Conservation (phyloP, 106 monocot genomes). For the Platanthera zijinensis region DNA sequence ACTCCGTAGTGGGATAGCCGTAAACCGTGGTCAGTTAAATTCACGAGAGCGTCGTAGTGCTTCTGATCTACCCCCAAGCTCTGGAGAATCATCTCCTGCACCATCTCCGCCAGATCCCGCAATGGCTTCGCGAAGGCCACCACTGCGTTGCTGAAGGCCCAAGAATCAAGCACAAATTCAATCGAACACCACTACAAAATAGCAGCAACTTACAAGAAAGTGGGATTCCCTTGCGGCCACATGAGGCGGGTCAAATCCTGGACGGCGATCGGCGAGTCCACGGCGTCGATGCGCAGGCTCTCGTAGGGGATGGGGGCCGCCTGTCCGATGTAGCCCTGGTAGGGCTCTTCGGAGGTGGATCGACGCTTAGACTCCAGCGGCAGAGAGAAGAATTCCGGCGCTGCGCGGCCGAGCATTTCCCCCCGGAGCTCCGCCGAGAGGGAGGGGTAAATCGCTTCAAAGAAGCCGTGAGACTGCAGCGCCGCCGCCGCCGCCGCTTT, state of each 20-base stretch:
- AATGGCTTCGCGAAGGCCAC: too few species aligned
- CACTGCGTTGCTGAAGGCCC: too few species aligned
- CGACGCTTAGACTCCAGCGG: slow-evolving; percentile 30
- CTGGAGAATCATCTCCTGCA: too few species aligned
- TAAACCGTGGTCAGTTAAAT: too few species aligned
- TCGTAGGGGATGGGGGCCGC: slow-evolving; percentile 15
- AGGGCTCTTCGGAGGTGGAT: slow-evolving; percentile 10
- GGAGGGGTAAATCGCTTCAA: slow-evolving; percentile 26
- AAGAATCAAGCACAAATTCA: too few species aligned
- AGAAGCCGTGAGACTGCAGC: slow-evolving; percentile 26
- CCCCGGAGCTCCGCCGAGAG: slow-evolving; percentile 17
- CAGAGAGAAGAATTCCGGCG: slow-evolving; percentile 30
- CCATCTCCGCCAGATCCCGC: too few species aligned
- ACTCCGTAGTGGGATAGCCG: too few species aligned
- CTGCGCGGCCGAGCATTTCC: slow-evolving; percentile 11
- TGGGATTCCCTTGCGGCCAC: slow-evolving; percentile 37
- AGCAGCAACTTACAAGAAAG: slow-evolving; percentile 21
- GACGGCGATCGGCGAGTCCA: neutral
- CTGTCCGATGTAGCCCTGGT: slow-evolving; percentile 27
- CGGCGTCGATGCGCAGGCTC: slow-evolving; percentile 28
- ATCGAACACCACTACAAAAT: too few species aligned
- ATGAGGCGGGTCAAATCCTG: slow-evolving; percentile 22
- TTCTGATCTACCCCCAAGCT: too few species aligned
- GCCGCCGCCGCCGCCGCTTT: slow-evolving; percentile 16
- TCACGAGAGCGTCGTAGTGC: too few species aligned